Conservation (phyloP, 2,329 filamentous ascomycete species). For the Apiospora phragmitis region DNA sequence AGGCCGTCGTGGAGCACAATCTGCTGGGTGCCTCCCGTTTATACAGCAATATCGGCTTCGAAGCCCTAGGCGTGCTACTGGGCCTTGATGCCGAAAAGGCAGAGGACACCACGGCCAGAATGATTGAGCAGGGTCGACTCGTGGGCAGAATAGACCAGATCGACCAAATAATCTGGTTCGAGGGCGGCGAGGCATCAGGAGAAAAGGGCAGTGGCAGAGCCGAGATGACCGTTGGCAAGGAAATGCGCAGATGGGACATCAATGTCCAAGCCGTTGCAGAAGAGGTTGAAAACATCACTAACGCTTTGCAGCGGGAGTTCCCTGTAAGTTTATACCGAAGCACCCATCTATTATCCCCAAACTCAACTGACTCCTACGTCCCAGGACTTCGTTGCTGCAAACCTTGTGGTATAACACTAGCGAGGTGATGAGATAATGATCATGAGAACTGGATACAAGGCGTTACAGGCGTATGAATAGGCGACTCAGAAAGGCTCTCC, state of each 20-base stretch:
- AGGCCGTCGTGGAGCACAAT: slow-evolving; percentile 95
- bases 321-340: slow-evolving; percentile 51
- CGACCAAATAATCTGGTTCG: slow-evolving; percentile 83
- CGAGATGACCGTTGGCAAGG: slow-evolving; percentile 63
- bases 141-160: slow-evolving; percentile 94
- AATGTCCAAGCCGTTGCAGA: slow-evolving; percentile 86
- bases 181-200: slow-evolving; percentile 68
- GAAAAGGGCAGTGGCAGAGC: slow-evolving; percentile 68
- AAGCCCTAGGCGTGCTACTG: slow-evolving; percentile 73
- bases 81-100: slow-evolving; percentile 79
- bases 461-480: slow-evolving; percentile 12
- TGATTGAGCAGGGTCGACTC: slow-evolving; percentile 93
- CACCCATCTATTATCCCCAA: slow-evolving; percentile 13
- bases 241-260: slow-evolving; percentile 83
- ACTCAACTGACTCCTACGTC: neutral
- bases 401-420: slow-evolving; percentile 43
- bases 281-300: slow-evolving; percentile 85
- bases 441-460: slow-evolving; percentile 10
- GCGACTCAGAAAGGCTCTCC: neutral
- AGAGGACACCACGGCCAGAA: slow-evolving; percentile 87
- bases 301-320: slow-evolving; percentile 76
- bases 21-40: slow-evolving; percentile 80
- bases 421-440: slow-evolving; percentile 9
- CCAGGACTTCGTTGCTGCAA: slow-evolving; percentile 57
- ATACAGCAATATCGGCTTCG: slow-evolving; percentile 76